Conservation (phyloP, 257 asterid genomes). For the Penstemon barbatus region DNA sequence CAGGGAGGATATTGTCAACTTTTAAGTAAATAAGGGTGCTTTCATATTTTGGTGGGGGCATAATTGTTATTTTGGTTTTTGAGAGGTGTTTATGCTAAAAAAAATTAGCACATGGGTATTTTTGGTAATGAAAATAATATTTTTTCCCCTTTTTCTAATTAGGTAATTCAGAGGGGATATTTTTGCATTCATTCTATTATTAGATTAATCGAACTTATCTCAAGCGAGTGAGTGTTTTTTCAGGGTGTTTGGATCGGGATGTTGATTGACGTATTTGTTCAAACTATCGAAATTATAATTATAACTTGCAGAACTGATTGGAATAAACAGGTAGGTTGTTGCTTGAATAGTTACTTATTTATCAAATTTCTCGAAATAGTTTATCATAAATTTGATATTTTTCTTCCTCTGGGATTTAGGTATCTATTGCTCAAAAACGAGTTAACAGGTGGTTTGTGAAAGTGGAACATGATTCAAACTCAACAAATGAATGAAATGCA, state of each 20-base stretch:
- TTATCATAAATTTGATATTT: background rate
- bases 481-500: background rate
- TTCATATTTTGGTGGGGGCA: too few species aligned
- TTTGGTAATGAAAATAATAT: too few species aligned
- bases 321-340: constrained; percentile 38
- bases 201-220: too few species aligned
- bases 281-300: constrained; percentile 35
- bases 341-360: background rate
- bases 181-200: too few species aligned
- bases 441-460: constrained; percentile 40
- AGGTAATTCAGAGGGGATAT: too few species aligned
- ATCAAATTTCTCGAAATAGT: background rate
- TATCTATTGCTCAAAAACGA: constrained; percentile 34
- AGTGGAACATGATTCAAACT: constrained; percentile 20
- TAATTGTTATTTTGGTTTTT: too few species aligned
- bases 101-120: too few species aligned
- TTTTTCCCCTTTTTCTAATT: too few species aligned
- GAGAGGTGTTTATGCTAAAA: too few species aligned
- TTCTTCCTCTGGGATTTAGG: constrained; percentile 22
- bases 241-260: constrained; percentile 59
- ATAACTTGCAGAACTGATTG: constrained; percentile 47
- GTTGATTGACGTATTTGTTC: constrained; percentile 42
- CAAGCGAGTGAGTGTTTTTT: background rate
- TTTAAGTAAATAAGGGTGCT: too few species aligned
- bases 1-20: too few species aligned